These are phyloP conservation scores for Hordeum marinum DNA, from an alignment of 176 grass and related monocot genomes.

Conservation along the genomic window DNA sequence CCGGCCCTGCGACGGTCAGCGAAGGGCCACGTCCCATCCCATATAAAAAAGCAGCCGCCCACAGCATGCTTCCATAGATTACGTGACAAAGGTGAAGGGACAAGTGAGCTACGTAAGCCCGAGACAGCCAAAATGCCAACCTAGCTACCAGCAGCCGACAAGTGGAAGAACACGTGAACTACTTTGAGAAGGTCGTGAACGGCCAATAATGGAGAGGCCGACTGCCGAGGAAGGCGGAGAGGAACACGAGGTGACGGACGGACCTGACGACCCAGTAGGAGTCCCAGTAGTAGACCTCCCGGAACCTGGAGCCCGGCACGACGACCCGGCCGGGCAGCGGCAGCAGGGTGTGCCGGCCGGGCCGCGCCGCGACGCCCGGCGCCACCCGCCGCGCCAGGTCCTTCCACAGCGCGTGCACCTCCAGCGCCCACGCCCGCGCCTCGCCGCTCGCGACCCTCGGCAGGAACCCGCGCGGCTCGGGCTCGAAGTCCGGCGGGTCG, in stretches of 20 bases:
- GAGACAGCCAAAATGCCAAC: not conserved
- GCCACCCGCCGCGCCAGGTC: conserved; percentile 41
- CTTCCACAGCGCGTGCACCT: conserved; percentile 93
- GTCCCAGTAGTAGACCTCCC: conserved; percentile 99
- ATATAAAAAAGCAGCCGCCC: not conserved
- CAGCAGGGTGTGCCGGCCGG: conserved; percentile 74
- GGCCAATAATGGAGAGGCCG: not conserved
- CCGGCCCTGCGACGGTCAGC: not conserved
- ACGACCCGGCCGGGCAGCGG: conserved; percentile 54
- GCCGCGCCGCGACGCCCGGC: conserved; percentile 27
- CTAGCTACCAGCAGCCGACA: not conserved
- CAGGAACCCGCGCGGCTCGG: conserved; percentile 71
- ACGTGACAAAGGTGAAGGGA: not conserved
- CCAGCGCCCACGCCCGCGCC: conserved; percentile 73
- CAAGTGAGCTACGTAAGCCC: not conserved
- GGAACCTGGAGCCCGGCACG: conserved; percentile 75
- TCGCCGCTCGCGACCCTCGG: conserved; percentile 45
- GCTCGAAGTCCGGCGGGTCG: conserved; percentile 46
- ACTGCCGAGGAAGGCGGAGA: not conserved
- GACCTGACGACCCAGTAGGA: conserved; percentile 92
- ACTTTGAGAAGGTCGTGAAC: not conserved
- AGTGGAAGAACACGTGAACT: not conserved
- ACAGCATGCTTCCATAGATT: not conserved
- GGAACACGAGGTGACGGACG: not conserved
- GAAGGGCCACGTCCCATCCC: not conserved